Evolutionary conservation across 2,329 filamentous ascomycete species (phyloP).

Genomic region (Verticillium dahliae): DNA sequence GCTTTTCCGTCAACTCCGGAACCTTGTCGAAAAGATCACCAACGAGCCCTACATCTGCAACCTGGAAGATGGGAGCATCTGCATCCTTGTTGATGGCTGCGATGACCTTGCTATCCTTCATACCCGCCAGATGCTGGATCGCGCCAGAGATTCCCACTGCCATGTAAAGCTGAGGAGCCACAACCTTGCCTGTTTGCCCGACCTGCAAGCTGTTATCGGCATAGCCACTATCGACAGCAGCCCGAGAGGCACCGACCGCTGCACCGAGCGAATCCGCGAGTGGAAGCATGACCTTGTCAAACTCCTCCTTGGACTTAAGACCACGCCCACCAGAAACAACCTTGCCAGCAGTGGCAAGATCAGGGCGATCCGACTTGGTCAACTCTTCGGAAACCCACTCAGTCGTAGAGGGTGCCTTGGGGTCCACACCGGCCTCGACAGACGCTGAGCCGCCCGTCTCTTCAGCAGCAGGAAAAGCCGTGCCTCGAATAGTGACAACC

Average conservation of each 20-base stretch:
- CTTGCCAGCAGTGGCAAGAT: constrained; percentile 79
- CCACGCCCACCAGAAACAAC: constrained; percentile 93
- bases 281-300: constrained; percentile 86
- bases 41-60: constrained; percentile 92
- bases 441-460: constrained; percentile 66
- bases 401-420: constrained; percentile 64
- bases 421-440: constrained; percentile 76
- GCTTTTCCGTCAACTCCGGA: constrained; percentile 91
- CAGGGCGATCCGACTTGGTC: constrained; percentile 86
- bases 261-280: constrained; percentile 88
- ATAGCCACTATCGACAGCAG: constrained; percentile 94
- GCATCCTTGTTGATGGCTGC: constrained; percentile 97
- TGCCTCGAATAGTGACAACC: constrained; percentile 86
- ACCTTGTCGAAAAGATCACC: constrained; percentile 95
- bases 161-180: constrained; percentile 91
- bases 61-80: constrained; percentile 96
- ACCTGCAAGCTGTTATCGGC: constrained; percentile 98
- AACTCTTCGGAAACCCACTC: constrained; percentile 95
- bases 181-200: constrained; percentile 97
- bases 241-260: constrained; percentile 91
- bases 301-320: constrained; percentile 96
- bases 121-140: constrained; percentile 96
- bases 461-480: constrained; percentile 75
- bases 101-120: constrained; percentile 99
- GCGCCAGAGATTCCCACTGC: constrained; percentile 94